Conservation (phyloP, 352 stramenopile genomes). For the Thraustochytrium striatum region DNA sequence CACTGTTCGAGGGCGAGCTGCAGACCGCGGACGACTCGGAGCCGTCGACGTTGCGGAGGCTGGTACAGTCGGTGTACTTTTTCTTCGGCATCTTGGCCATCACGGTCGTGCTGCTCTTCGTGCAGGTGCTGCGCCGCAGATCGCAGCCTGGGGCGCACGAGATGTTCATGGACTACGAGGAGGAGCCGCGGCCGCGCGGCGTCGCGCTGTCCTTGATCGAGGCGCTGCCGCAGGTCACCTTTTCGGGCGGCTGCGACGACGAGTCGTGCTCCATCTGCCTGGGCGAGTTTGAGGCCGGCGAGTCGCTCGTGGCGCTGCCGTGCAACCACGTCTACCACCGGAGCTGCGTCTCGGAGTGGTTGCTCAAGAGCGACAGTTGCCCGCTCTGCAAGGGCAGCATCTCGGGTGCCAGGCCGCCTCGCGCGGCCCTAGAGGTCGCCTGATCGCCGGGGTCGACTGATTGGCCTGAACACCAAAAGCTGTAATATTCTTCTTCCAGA, state of each 20-base stretch:
- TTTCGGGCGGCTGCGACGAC: not conserved
- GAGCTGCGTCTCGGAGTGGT: conserved; percentile 72
- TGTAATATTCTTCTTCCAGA: no score
- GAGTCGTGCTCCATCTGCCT: conserved; percentile 44
- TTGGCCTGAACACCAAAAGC: no score
- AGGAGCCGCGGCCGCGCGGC: not conserved
- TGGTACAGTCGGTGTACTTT: not conserved
- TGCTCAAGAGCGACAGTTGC: conserved; percentile 69
- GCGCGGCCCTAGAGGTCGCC: no score
- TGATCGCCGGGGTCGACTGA: no score
- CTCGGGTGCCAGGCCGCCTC: no score
- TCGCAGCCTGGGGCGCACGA: not conserved
- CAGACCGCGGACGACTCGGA: not conserved
- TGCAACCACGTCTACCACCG: conserved; percentile 78
- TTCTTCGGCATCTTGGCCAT: not conserved
- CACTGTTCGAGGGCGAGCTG: not conserved
- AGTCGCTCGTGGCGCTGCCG: conserved; percentile 59
- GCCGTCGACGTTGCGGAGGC: not conserved
- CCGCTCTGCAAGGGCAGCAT: conserved; percentile 67
- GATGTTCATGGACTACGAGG: not conserved
- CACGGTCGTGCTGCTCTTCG: not conserved
- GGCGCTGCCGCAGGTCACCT: not conserved
- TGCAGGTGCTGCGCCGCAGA: not conserved
- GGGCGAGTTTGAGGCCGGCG: conserved; percentile 41
- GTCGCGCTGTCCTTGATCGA: not conserved